Evolutionary conservation across 192 early-diverging fungal genomes (phyloP).

Genomic region (Coemansia sp.): DNA sequence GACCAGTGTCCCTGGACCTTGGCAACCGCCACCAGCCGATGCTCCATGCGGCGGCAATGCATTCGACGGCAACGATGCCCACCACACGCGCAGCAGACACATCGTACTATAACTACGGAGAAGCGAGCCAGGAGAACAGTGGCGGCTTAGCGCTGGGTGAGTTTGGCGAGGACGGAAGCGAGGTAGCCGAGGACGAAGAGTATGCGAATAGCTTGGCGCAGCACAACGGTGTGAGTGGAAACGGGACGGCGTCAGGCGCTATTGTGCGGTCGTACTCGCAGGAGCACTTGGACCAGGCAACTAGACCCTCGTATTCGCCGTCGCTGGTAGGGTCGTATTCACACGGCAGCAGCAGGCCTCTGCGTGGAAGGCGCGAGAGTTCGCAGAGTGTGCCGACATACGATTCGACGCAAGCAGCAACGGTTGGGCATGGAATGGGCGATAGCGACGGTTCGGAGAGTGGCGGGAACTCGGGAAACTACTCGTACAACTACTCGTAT

Average conservation of each 20-base stretch:
- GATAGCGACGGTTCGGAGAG: conserved; percentile 25
- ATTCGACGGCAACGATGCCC: conserved; percentile 39
- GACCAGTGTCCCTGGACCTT: conserved; percentile 45
- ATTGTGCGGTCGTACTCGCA: conserved; percentile 30
- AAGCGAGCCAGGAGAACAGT: conserved; percentile 5
- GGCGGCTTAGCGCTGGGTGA: conserved; percentile 49
- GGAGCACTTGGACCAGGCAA: conserved; percentile 7
- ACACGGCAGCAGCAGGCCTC: not conserved
- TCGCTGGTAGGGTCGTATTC: not conserved
- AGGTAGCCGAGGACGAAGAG: conserved; percentile 41
- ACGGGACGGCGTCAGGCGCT: conserved; percentile 28
- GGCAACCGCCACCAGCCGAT: conserved; percentile 17
- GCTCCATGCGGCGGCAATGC: conserved; percentile 29
- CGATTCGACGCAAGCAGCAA: not conserved
- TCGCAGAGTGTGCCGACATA: conserved; percentile 45
- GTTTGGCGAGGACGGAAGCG: conserved; percentile 39
- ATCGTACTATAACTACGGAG: not conserved
- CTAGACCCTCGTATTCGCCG: not conserved
- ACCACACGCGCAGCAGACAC: conserved; percentile 15
- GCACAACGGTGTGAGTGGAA: not conserved
- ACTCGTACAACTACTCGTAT: conserved; percentile 21
- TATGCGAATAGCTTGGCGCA: not conserved
- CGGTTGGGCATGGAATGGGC: not conserved
- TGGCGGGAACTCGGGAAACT: not conserved
- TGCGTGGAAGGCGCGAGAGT: conserved; percentile 25